Evolutionary conservation across 2,329 filamentous ascomycete species (phyloP).

Genomic region (Rhinocladiella mackenziei): DNA sequence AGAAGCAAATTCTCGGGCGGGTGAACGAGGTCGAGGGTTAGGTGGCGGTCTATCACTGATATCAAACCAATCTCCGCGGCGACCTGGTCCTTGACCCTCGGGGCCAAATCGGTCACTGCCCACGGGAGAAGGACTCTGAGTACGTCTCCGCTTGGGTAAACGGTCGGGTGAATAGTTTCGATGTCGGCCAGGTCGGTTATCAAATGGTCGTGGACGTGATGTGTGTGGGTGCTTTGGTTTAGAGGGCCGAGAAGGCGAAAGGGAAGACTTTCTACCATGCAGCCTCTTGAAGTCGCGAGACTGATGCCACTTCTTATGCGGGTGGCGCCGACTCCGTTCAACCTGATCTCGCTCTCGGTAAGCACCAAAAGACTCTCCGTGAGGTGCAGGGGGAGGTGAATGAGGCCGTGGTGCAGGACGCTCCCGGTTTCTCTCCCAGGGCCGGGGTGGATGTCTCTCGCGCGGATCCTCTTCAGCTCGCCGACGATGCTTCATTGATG

Average conservation of each 20-base stretch:
- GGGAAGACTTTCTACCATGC: conserved; percentile 20
- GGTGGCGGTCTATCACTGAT: conserved; percentile 35
- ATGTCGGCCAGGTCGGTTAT: conserved; percentile 15
- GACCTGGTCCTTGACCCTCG: conserved; percentile 35
- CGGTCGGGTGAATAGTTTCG: conserved; percentile 24
- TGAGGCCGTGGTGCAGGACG: conserved; percentile 10
- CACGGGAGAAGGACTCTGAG: conserved; percentile 27
- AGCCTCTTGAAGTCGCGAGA: conserved; percentile 20
- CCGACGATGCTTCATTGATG: conserved; percentile 50
- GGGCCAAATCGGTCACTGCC: conserved; percentile 20
- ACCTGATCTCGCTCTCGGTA: conserved; percentile 12
- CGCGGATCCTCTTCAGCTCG: conserved; percentile 42
- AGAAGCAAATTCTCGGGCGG: conserved; percentile 34
- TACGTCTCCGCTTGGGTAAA: conserved; percentile 28
- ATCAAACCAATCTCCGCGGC: conserved; percentile 37
- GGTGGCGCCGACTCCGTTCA: conserved; percentile 9
- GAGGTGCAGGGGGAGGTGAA: conserved; percentile 20
- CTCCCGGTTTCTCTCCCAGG: conserved; percentile 35
- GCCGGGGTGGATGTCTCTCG: conserved; percentile 30
- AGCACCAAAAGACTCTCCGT: no score
- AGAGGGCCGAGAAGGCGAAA: conserved; percentile 18
- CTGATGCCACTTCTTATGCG: conserved; percentile 17
- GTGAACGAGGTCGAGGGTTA: conserved; percentile 28
- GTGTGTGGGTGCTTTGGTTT: conserved; percentile 14
- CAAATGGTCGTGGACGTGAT: conserved; percentile 10